phyloP scores from a whole-genome alignment of 2,329 filamentous ascomycete genomes.

The Cordyceps farinosa region DNA sequence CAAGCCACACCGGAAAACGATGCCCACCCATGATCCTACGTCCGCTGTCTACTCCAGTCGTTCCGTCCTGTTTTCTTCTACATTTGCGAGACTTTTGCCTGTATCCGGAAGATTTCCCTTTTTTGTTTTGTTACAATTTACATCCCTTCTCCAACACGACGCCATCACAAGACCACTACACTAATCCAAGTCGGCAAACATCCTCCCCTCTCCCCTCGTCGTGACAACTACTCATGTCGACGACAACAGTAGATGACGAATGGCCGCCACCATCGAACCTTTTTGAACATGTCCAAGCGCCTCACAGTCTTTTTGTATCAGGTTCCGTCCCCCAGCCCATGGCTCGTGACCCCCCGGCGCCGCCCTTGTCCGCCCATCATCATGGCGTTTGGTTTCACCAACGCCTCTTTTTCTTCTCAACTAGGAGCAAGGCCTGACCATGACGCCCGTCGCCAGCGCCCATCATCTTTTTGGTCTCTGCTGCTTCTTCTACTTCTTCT shows the following conservation, averaged over 20 bases:
- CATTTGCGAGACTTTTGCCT: background rate
- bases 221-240: no score
- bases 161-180: no score
- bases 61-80: no score
- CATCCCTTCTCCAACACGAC: no score
- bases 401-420: background rate
- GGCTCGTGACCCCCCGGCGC: background rate
- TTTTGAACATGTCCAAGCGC: background rate
- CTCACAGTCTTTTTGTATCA: background rate
- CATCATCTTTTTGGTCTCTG: background rate
- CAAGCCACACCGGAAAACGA: background rate
- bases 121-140: no score
- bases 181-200: no score
- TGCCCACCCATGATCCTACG: background rate
- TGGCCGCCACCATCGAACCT: no score
- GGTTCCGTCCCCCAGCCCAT: background rate
- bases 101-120: background rate
- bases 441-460: background rate
- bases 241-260: no score
- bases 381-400: slow-evolving; percentile 9
- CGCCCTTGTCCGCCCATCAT: background rate
- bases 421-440: background rate
- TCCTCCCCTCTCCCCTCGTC: no score
- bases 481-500: no score
- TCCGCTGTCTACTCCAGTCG: background rate